Base-by-base conservation (phyloP, 1,139 yeast species). In the Protomyces lactucae-debilis region DNA sequence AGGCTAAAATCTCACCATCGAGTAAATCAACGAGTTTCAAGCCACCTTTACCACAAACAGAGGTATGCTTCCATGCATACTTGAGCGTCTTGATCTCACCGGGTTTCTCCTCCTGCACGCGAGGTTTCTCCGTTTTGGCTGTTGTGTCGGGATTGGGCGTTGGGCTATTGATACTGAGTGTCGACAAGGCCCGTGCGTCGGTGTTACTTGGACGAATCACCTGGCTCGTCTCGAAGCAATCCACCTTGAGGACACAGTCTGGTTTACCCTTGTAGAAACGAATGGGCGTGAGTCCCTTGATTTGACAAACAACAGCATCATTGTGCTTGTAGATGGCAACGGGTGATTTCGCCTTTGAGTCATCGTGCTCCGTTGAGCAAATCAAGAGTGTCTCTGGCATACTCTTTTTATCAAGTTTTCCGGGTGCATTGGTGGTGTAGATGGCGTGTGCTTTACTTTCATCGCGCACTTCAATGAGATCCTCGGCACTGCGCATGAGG, bases 1-100 rank as follows among this genome's bases (percentile, higher is more conserved):
- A 59, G 12, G 63, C 63, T 0, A 59, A 53, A 6, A 59, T 51
- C 36, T 59, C 63, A 40, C 54, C 46, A 55, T 59, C 63, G 12
- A 55, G 39, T 18, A 59, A 36, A 39, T 59, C 63, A 39, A 59
- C 63, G 40, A 59, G 48, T 35, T 59, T 59, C 23, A 52, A 57
- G 10, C 63, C 63, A 6, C 63, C 63, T 35, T 59, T 59, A 4
- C 63, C 63, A 5, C 28, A 55, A 45, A 59, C 54, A 10, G 57
- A 52, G 32, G 63, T 59, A 28, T 52, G 56, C 52, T 59, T 59
- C 63, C 63, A 59, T 10, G 63, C 63, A 35, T 59, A 59, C 16
- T 32, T 35, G 14, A 59, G 40, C n/a, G 54, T 14, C 16, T 28
- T 18, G 18, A 32, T 43, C n/a, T 14, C 16, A 8, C 54, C 54